Evolutionary conservation across 2,329 filamentous ascomycete species (phyloP), one percentile per base, ranked within the genome.

Genomic region (Epichloe sylvatica): DNA sequence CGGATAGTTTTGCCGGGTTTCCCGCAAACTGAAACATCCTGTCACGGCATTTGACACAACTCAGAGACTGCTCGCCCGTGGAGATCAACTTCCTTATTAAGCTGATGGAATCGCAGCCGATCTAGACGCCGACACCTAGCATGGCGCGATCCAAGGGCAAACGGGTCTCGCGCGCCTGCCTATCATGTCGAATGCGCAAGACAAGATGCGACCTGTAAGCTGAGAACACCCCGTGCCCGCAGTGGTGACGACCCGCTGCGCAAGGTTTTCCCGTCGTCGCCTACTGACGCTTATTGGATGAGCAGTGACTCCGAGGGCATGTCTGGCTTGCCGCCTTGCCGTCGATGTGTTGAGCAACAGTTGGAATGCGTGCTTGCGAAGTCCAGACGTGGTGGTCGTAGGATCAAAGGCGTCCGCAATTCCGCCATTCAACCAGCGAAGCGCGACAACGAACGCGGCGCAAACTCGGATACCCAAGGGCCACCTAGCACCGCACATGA

Each of bases 311-410:
- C 59, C 1, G 64, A 59, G 35, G 67, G 65, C 23, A 57, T 58
- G n/a, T 62, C 66, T 17, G 64, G 63, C 12, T 53, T 56, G 12
- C 64, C 64, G 5, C 68, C 66, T 2, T 70, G 68, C 51, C 61
- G 65, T 17, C 59, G 66, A 47, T 70, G 68, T 47, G 55, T 64
- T 42, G 62, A 68, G 43, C 62, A 68, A 44, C 54, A 62, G 46
- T 61, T 63, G 38, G 62, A 69, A 51, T 70, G 68, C 46, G 59
- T 69, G 13, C 58, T 70, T 33, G 67, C 66, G n/a, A 67, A 64
- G 5, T 70, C 67, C 11, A 60, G 61, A 33, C 61, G 68, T 15
- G 67, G 67, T 12, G 67, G 67, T 13, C 61, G 64, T 35, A 62
- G 66, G 34, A 58, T 66, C 50, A 62, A 61, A 43, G 60, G 60